Evolutionary conservation across 495 filamentous ascomycete species (phyloP).

Genomic region (Hypoxylon perforatum): DNA sequence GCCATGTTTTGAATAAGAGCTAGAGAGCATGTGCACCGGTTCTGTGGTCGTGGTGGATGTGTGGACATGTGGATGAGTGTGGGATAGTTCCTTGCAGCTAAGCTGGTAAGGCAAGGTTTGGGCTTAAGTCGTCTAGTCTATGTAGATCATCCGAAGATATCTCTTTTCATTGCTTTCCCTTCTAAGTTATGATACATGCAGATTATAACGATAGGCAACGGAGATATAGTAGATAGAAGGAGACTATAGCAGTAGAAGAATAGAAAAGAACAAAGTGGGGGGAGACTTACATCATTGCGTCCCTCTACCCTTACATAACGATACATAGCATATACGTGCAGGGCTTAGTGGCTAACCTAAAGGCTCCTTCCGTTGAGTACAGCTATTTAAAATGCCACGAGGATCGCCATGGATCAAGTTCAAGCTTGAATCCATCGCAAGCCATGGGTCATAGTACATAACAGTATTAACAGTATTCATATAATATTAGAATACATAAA

Average conservation of each 20-base stretch:
- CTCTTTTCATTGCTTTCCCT: too few relatives aligned
- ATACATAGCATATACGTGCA: conserved; percentile 20
- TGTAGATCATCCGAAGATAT: too few relatives aligned
- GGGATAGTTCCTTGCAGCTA: conserved; percentile 34
- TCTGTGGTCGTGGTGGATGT: conserved; percentile 6
- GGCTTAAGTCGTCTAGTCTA: too few relatives aligned
- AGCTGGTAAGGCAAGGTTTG: conserved; percentile 9
- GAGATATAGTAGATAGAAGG: too few relatives aligned
- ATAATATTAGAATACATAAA: conserved; percentile 12
- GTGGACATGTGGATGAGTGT: too few relatives aligned
- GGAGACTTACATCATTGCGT: background rate
- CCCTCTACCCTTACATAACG: conserved; percentile 7
- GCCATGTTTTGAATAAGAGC: conserved; percentile 18
- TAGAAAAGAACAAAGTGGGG: conserved; percentile 6
- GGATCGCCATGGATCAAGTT: conserved; percentile 36
- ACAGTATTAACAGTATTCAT: too few relatives aligned
- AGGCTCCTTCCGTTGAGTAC: conserved; percentile 39
- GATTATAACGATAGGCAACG: too few relatives aligned
- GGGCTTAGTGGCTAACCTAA: conserved; percentile 43
- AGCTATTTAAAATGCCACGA: conserved; percentile 24
- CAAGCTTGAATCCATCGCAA: conserved; percentile 37
- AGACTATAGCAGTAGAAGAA: too few relatives aligned
- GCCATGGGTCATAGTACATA: conserved; percentile 26
- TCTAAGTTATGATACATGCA: too few relatives aligned
- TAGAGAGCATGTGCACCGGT: conserved; percentile 26